A percentile compares a stretch with the other conserved stretches of the same genome.
These are phyloP conservation scores for Hyphopichia khmerensis DNA, from an alignment of 1,139 yeast genomes.

Conservation along the genomic window DNA sequence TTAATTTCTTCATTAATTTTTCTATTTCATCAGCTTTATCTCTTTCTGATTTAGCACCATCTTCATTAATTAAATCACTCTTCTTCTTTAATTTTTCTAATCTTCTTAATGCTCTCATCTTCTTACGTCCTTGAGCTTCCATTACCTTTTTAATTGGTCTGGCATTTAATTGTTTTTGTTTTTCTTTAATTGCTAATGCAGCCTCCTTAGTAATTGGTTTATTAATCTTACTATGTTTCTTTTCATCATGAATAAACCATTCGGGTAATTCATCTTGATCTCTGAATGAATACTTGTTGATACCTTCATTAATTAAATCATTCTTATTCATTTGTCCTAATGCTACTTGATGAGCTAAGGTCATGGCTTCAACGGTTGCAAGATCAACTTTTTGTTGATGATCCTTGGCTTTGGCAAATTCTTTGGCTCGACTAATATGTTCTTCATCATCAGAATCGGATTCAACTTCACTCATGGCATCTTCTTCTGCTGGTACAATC, in stretches of 20 bases:
- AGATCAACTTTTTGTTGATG: slow-evolving; percentile 71
- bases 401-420: slow-evolving; percentile 34
- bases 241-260: slow-evolving; percentile 95
- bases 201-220: slow-evolving; percentile 98
- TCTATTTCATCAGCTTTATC: slow-evolving; percentile 94
- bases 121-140: slow-evolving; percentile 96
- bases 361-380: slow-evolving; percentile 96
- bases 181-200: slow-evolving; percentile 85
- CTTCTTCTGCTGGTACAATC: slow-evolving; percentile 47
- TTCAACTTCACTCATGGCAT: slow-evolving; percentile 29
- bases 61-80: slow-evolving; percentile 89
- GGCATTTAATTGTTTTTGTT: slow-evolving; percentile 86
- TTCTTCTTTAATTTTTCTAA: slow-evolving; percentile 91
- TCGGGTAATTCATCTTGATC: slow-evolving; percentile 89
- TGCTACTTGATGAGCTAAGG: slow-evolving; percentile 94
- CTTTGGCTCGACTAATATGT: slow-evolving; percentile 33
- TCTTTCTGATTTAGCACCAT: slow-evolving; percentile 79
- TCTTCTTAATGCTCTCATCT: slow-evolving; percentile 87
- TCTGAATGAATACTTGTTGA: slow-evolving; percentile 87
- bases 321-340: slow-evolving; percentile 81
- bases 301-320: slow-evolving; percentile 86
- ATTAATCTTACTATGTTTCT: slow-evolving; percentile 75
- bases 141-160: slow-evolving; percentile 97
- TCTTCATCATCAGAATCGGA: slow-evolving; percentile 49
- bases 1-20: slow-evolving; percentile 77